A percentile compares a stretch with the other conserved stretches of the same genome.
phyloP scores from a whole-genome alignment of 768 basidiomycete species.

The Gloeostereum incarnatum region DNA sequence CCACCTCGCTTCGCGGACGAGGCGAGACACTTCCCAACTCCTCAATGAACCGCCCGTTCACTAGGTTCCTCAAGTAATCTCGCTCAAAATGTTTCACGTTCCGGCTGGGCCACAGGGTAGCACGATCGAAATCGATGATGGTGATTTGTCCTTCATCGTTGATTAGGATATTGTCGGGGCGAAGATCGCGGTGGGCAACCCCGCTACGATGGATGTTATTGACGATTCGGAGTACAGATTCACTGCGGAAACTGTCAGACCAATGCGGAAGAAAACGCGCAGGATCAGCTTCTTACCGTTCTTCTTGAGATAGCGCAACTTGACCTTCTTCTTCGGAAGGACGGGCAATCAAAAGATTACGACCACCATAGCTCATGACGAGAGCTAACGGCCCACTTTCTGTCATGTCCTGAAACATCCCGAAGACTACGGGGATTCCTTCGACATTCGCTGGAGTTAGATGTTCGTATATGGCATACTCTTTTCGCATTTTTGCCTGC shows the following conservation, averaged over 20 bases:
- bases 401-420: constrained; percentile 4
- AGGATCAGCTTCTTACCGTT: not conserved
- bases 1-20: too few relatives aligned
- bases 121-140: constrained; percentile 6
- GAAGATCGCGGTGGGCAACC: constrained; percentile 1
- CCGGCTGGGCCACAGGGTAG: not conserved
- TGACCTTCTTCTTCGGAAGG: too few relatives aligned
- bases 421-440: constrained; percentile 4
- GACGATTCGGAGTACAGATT: not conserved
- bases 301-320: too few relatives aligned
- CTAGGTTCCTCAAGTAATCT: too few relatives aligned
- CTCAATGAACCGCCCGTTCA: too few relatives aligned
- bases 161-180: constrained; percentile 3
- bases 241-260: not conserved
- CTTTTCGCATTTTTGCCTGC: constrained; percentile 1
- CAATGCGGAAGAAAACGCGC: not conserved
- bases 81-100: too few relatives aligned
- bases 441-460: not conserved
- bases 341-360: not conserved
- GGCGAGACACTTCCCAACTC: too few relatives aligned
- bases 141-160: constrained; percentile 1
- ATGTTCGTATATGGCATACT: constrained; percentile 4
- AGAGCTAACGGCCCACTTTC: not conserved
- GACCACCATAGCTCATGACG: constrained; percentile 4
- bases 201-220: constrained; percentile 2